Evolutionary conservation across 169 alveolate species (phyloP).

Genomic region (Eimeria brunetti): DNA sequence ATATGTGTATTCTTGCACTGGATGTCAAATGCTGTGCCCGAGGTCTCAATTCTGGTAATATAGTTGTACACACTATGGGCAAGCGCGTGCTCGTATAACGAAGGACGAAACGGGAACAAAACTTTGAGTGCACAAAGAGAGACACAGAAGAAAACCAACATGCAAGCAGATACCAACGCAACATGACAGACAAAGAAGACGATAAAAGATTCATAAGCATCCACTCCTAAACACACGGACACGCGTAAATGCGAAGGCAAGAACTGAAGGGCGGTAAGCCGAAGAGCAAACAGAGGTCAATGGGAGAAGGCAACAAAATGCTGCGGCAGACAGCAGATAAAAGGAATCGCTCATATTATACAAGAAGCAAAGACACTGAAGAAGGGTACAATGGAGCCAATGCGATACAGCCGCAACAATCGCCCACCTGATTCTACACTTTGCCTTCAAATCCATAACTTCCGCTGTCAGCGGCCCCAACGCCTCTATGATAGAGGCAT

Average conservation of each 20-base stretch:
- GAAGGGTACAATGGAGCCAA: not conserved
- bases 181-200: not conserved
- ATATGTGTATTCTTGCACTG: not conserved
- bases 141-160: not conserved
- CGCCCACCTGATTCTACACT: conserved; percentile 49
- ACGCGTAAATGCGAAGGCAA: not conserved
- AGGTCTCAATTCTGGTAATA: not conserved
- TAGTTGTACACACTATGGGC: not conserved
- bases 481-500: conserved; percentile 34
- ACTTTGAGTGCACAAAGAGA: not conserved
- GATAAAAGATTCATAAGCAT: not conserved
- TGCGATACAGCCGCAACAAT: not conserved
- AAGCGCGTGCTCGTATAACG: not conserved
- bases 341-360: not conserved
- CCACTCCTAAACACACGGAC: not conserved
- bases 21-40: not conserved
- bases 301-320: not conserved
- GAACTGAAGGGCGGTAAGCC: not conserved
- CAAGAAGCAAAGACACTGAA: not conserved
- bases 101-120: not conserved
- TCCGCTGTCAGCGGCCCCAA: conserved; percentile 66
- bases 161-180: not conserved
- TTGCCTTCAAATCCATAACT: conserved; percentile 57
- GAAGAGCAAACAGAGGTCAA: too few relatives aligned
- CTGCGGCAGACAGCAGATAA: not conserved